These are phyloP conservation scores for Pochonia chlamydosporia DNA, from an alignment of 2,329 filamentous ascomycete species.

Conservation along the genomic window DNA sequence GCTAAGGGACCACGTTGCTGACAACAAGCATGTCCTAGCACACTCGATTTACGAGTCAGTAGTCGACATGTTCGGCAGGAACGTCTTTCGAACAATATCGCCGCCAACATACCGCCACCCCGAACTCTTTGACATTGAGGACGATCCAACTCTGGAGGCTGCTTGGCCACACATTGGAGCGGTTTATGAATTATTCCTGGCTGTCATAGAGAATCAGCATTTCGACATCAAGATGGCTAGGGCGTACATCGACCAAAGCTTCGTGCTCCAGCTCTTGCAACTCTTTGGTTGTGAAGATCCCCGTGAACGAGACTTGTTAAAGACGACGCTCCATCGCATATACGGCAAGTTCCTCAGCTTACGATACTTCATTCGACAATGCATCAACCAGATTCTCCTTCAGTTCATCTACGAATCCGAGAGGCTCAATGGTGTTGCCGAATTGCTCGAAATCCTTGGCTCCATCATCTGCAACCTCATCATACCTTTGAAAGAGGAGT, in stretches of 20 bases:
- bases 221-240: conserved; percentile 99
- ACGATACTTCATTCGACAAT: conserved; percentile 91
- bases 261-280: conserved; percentile 93
- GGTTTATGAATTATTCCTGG: conserved; percentile 97
- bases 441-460: conserved; percentile 90
- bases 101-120: conserved; percentile 97
- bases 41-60: conserved; percentile 98
- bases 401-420: conserved; percentile 99
- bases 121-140: conserved; percentile 96
- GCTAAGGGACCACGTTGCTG: conserved; percentile 94
- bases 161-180: conserved; percentile 99
- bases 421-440: conserved; percentile 95
- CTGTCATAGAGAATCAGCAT: conserved; percentile 98
- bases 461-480: conserved; percentile 99
- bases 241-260: conserved; percentile 96
- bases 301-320: conserved; percentile 91
- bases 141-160: conserved; percentile 94
- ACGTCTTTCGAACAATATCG: conserved; percentile 93
- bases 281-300: conserved; percentile 98
- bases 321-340: conserved; percentile 95
- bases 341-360: conserved; percentile 99
- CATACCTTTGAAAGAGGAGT: conserved; percentile 92
- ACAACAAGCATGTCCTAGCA: conserved; percentile 96
- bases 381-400: conserved; percentile 99
- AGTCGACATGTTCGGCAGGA: conserved; percentile 99